Conservation (phyloP, 2,329 filamentous ascomycete species). For the Periconia digitata region DNA sequence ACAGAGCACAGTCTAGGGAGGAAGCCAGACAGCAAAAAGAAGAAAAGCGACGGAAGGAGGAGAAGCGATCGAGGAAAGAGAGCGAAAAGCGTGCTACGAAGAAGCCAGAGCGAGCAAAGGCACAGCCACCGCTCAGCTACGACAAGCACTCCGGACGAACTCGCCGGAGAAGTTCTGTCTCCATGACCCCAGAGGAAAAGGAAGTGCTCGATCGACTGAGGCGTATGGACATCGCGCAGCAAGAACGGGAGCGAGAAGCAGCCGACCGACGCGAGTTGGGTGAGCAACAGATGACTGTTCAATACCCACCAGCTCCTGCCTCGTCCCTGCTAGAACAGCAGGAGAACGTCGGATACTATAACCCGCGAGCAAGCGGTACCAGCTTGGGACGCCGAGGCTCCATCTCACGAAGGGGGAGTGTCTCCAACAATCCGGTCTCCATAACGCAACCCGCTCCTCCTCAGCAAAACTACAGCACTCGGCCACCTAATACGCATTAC, state of each 20-base stretch:
- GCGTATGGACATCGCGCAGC: slow-evolving; percentile 12
- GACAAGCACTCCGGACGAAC: slow-evolving; percentile 11
- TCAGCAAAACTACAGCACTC: slow-evolving; percentile 12
- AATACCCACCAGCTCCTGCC: neutral
- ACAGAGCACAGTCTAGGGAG: slow-evolving; percentile 19
- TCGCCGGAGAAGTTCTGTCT: slow-evolving; percentile 20
- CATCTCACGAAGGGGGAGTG: slow-evolving; percentile 22
- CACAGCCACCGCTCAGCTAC: slow-evolving; percentile 19
- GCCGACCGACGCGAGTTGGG: slow-evolving; percentile 19
- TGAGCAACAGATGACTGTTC: slow-evolving; percentile 8
- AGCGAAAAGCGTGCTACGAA: slow-evolving; percentile 15
- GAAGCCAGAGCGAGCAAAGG: slow-evolving; percentile 20
- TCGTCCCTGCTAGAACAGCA: slow-evolving; percentile 23
- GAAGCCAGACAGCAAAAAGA: neutral
- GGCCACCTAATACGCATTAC: slow-evolving; percentile 17
- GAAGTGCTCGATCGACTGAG: slow-evolving; percentile 11
- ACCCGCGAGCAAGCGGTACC: slow-evolving; percentile 12
- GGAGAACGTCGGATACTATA: slow-evolving; percentile 17
- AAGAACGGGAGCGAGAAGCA: slow-evolving; percentile 19
- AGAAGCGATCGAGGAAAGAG: slow-evolving; percentile 8
- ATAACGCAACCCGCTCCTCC: slow-evolving; percentile 25
- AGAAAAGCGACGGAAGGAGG: slow-evolving; percentile 6
- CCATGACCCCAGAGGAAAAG: slow-evolving; percentile 13
- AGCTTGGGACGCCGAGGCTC: slow-evolving; percentile 16
- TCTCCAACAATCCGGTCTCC: slow-evolving; percentile 20